Percentiles rank a stretch among this genome's conserved stretches.
These are phyloP conservation scores for Abelmoschus esculentus DNA, from an alignment of 345 rosid genomes.

Conservation along the genomic window DNA sequence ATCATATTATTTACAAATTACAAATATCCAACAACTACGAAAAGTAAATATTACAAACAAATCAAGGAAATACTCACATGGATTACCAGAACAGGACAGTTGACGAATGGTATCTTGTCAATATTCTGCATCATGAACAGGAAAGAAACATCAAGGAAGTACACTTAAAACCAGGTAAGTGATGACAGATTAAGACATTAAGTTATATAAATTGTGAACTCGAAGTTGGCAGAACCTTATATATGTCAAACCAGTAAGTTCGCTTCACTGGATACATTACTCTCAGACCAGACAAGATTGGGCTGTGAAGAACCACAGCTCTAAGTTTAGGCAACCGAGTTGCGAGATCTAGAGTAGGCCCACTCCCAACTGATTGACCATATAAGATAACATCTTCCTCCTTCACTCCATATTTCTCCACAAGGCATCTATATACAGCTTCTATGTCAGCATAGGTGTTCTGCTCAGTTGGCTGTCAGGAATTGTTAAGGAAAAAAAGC, in stretches of 20 bases:
- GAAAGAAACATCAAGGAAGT: slow-evolving; percentile 11
- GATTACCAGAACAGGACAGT: slow-evolving; percentile 72
- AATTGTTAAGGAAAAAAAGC: background rate
- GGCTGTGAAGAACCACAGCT: slow-evolving; percentile 95
- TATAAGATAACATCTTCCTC: slow-evolving; percentile 82
- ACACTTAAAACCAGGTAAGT: background rate
- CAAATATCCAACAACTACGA: background rate
- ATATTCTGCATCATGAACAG: slow-evolving; percentile 53
- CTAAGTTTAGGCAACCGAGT: slow-evolving; percentile 54
- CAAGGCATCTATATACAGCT: slow-evolving; percentile 74
- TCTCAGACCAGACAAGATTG: slow-evolving; percentile 81
- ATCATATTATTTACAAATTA: background rate
- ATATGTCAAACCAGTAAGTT: slow-evolving; percentile 94
- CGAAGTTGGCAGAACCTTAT: slow-evolving; percentile 40
- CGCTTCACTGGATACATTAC: slow-evolving; percentile 89
- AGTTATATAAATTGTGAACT: background rate
- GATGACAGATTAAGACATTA: background rate
- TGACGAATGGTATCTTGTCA: slow-evolving; percentile 69
- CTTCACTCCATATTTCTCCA: slow-evolving; percentile 63
- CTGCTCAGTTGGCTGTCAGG: slow-evolving; percentile 73
- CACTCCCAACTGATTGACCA: slow-evolving; percentile 94
- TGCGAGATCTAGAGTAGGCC: slow-evolving; percentile 87
- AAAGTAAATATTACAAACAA: background rate
- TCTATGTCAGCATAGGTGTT: slow-evolving; percentile 83
- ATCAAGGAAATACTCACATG: slow-evolving; percentile 43